Percentiles rank a stretch among this genome's conserved stretches.
Conservation (phyloP, 805 yeast species). For the Candida germanica region DNA sequence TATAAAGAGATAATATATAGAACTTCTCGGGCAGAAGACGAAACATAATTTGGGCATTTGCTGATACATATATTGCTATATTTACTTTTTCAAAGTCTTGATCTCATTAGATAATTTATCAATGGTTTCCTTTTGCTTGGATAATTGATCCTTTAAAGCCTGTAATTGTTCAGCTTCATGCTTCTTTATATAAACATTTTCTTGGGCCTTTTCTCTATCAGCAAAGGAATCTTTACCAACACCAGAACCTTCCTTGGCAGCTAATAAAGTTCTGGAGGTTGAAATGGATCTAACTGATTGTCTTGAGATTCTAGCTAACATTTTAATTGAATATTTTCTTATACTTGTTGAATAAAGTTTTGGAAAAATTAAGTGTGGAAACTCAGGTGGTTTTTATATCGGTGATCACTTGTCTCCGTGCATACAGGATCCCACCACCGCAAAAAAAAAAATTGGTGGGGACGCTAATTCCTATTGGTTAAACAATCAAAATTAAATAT, state of each 20-base stretch:
- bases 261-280: conserved; percentile 23
- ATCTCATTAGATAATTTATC: conserved; percentile 49
- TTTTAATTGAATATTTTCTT: conserved; percentile 4
- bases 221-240: conserved; percentile 31
- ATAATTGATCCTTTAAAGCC: conserved; percentile 69
- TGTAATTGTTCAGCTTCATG: conserved; percentile 88
- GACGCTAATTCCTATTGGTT: too few species aligned
- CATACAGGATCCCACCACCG: too few species aligned
- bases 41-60: too few species aligned
- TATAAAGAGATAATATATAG: too few species aligned
- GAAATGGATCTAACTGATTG: conserved; percentile 30
- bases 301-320: conserved; percentile 14
- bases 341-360: not conserved
- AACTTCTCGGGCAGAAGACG: too few species aligned
- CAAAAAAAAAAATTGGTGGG: too few species aligned
- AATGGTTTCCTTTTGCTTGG: conserved; percentile 65
- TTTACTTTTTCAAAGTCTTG: conserved; percentile 47
- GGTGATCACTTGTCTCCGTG: not conserved
- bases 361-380: conserved; percentile 17
- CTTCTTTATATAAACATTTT: conserved; percentile 78
- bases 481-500: not conserved
- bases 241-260: conserved; percentile 19
- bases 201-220: conserved; percentile 93
- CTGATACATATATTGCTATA: too few species aligned
- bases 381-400: conserved; percentile 13